phyloP scores from a whole-genome alignment of 805 yeast genomes.

The Suhomyces kilbournensis region DNA sequence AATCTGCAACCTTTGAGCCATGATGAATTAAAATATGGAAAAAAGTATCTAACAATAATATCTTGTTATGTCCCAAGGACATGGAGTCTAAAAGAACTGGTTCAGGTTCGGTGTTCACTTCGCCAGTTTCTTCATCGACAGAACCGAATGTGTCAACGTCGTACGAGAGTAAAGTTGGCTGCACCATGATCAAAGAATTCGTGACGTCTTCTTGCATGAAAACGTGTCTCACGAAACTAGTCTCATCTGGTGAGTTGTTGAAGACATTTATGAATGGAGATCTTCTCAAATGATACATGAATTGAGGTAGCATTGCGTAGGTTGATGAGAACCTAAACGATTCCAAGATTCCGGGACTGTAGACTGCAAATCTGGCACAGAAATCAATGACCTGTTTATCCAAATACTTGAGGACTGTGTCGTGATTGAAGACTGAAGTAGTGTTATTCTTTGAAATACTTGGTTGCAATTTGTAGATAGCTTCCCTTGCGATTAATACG shows the following conservation, averaged over 20 bases:
- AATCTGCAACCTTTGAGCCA: constrained; percentile 63
- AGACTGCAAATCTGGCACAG: constrained; percentile 48
- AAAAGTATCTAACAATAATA: constrained; percentile 61
- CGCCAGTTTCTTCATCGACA: constrained; percentile 27
- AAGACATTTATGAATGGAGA: constrained; percentile 64
- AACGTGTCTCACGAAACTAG: constrained; percentile 60
- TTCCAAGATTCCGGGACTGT: constrained; percentile 42
- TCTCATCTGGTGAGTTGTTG: constrained; percentile 71
- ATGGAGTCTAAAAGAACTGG: constrained; percentile 64
- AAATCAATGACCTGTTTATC: constrained; percentile 48
- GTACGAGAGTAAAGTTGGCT: constrained; percentile 62
- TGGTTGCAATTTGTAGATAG: constrained; percentile 40
- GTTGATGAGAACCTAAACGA: constrained; percentile 50
- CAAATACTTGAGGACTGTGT: constrained; percentile 45
- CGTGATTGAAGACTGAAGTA: constrained; percentile 17
- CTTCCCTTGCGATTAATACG: constrained; percentile 56
- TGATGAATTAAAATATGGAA: constrained; percentile 67
- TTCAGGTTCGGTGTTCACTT: constrained; percentile 45
- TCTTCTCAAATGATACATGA: constrained; percentile 63
- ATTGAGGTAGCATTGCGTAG: constrained; percentile 61
- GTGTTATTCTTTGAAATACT: constrained; percentile 12
- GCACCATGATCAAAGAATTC: constrained; percentile 64
- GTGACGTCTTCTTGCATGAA: constrained; percentile 59
- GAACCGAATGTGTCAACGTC: constrained; percentile 45
- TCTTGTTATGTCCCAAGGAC: constrained; percentile 56